These are phyloP conservation scores for Hyaloscypha hepaticicola DNA, from an alignment of 495 filamentous ascomycete species.

Conservation along the genomic window DNA sequence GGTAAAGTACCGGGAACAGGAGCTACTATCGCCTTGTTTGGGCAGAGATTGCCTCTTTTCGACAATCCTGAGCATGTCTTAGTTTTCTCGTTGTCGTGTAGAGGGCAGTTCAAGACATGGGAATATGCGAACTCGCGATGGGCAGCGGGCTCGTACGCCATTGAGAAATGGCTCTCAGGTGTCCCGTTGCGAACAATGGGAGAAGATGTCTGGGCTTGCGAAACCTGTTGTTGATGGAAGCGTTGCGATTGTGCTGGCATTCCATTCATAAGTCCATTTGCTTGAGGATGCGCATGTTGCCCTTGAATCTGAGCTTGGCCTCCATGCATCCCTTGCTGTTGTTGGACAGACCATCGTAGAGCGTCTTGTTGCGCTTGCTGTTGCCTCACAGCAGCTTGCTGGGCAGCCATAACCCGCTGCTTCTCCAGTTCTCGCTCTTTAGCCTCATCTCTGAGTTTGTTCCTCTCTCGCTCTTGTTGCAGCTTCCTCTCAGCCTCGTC, in stretches of 20 bases:
- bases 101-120: not conserved
- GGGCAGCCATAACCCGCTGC: slow-evolving; percentile 31
- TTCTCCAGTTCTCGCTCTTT: slow-evolving; percentile 36
- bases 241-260: slow-evolving; percentile 54
- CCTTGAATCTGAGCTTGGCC: slow-evolving; percentile 16
- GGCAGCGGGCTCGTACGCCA: not conserved
- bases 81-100: slow-evolving; percentile 6
- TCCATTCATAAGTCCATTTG: slow-evolving; percentile 44
- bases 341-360: too few species aligned
- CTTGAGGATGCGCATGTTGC: slow-evolving; percentile 43
- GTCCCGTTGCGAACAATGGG: slow-evolving; percentile 78
- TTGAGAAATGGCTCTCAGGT: slow-evolving; percentile 56
- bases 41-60: slow-evolving; percentile 7
- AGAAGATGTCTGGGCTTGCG: slow-evolving; percentile 72
- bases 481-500: slow-evolving; percentile 68
- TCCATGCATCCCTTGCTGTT: slow-evolving; percentile 43
- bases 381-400: too few species aligned
- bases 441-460: slow-evolving; percentile 40
- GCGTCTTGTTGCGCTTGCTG: too few species aligned
- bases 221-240: slow-evolving; percentile 56
- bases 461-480: slow-evolving; percentile 45
- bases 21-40: slow-evolving; percentile 8
- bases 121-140: slow-evolving; percentile 1
- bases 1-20: slow-evolving; percentile 13
- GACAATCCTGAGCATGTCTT: slow-evolving; percentile 12